phyloP scores from a whole-genome alignment of 2,329 filamentous ascomycete genomes.

The Fusarium buxicola region DNA sequence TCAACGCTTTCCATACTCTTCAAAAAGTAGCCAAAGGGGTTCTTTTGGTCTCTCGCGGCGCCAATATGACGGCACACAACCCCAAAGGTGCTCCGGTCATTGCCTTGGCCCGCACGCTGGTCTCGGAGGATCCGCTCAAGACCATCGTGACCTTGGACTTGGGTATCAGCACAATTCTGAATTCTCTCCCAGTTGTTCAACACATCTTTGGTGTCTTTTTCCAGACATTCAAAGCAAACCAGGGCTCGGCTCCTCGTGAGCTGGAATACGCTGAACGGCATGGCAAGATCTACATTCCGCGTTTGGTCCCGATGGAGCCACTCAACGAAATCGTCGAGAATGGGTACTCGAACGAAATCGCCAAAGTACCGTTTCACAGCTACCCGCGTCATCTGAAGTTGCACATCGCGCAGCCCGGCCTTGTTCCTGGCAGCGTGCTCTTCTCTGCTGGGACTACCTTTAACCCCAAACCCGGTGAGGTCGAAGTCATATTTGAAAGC shows the following conservation, averaged over 20 bases:
- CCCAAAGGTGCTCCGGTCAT: slow-evolving; percentile 56
- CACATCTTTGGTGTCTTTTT: slow-evolving; percentile 45
- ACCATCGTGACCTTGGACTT: slow-evolving; percentile 58
- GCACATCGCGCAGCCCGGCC: slow-evolving; percentile 42
- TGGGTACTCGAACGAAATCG: slow-evolving; percentile 12
- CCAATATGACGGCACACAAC: slow-evolving; percentile 50
- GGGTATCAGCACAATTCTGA: slow-evolving; percentile 6
- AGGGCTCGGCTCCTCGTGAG: slow-evolving; percentile 46
- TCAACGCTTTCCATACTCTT: slow-evolving; percentile 55
- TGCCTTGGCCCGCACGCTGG: slow-evolving; percentile 60
- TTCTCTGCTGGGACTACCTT: slow-evolving; percentile 39
- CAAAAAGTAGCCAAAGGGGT: slow-evolving; percentile 53
- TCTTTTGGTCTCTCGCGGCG: slow-evolving; percentile 61
- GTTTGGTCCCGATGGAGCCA: slow-evolving; percentile 53
- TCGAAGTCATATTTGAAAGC: slow-evolving; percentile 55
- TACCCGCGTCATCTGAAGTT: slow-evolving; percentile 38
- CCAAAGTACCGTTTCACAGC: slow-evolving; percentile 38
- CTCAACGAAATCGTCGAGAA: slow-evolving; percentile 61
- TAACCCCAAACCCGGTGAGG: slow-evolving; percentile 48
- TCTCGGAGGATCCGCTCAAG: slow-evolving; percentile 61
- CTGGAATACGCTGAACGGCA: slow-evolving; percentile 58
- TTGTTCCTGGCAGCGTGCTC: slow-evolving; percentile 40
- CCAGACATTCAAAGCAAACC: slow-evolving; percentile 35
- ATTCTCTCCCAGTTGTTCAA: slow-evolving; percentile 2
- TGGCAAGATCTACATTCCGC: slow-evolving; percentile 57